Conservation (phyloP, 352 stramenopile genomes). For the Phytophthora vignae region DNA sequence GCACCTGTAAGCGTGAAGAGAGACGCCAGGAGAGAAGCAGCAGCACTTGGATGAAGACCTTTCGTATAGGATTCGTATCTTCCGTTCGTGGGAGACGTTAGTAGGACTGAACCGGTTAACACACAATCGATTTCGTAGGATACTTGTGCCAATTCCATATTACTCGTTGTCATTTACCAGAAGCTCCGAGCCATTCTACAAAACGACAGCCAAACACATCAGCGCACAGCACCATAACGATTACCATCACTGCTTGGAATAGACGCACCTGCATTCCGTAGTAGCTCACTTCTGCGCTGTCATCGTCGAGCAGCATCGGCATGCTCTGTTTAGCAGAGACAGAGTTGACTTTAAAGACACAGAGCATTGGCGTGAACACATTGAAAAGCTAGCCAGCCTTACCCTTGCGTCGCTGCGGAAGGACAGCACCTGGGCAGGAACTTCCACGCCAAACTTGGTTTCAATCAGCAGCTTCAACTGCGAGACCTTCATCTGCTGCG, state of each 20-base stretch:
- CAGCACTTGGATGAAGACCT: background rate
- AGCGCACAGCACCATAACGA: background rate
- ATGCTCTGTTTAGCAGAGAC: conserved; percentile 54
- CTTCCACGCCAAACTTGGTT: conserved; percentile 76
- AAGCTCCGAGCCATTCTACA: conserved; percentile 72
- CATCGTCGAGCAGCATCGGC: conserved; percentile 71
- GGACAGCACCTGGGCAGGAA: conserved; percentile 60
- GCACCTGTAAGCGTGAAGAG: conserved; percentile 7
- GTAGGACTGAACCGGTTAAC: background rate
- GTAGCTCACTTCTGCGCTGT: conserved; percentile 74
- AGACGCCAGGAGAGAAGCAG: background rate
- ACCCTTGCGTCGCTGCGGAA: conserved; percentile 69
- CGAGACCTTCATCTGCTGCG: conserved; percentile 80
- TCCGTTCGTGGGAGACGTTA: background rate
- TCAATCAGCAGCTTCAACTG: conserved; percentile 77
- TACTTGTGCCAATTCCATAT: background rate
- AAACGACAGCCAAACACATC: background rate
- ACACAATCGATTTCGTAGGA: background rate
- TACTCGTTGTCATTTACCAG: conserved; percentile 67
- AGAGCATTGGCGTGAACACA: background rate
- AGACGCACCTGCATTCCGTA: conserved; percentile 71
- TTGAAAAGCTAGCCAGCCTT: background rate
- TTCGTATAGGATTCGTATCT: background rate
- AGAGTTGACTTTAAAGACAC: too few relatives aligned
- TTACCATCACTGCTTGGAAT: background rate